These are phyloP conservation scores for Hypocrella siamensis DNA, from an alignment of 2,329 filamentous ascomycete species.

Conservation along the genomic window DNA sequence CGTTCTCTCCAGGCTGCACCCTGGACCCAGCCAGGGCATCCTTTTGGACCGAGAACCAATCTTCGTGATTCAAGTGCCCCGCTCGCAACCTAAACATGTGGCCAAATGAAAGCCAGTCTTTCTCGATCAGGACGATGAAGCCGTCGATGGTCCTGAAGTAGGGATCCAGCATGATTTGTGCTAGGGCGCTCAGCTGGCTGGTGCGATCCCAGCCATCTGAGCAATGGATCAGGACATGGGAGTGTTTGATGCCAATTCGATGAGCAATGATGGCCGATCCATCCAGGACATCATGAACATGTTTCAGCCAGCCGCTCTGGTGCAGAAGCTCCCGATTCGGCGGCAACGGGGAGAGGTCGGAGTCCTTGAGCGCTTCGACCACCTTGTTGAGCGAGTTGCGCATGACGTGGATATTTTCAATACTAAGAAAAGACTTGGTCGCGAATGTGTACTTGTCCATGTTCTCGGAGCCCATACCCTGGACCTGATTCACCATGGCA, in stretches of 20 bases:
- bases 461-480: conserved; percentile 88
- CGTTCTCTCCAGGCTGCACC: conserved; percentile 45
- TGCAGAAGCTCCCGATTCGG: conserved; percentile 68
- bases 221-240: conserved; percentile 91
- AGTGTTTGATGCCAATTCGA: conserved; percentile 82
- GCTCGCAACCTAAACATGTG: conserved; percentile 95
- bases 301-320: conserved; percentile 81
- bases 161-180: conserved; percentile 87
- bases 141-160: conserved; percentile 90
- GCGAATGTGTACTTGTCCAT: conserved; percentile 95
- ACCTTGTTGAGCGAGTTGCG: conserved; percentile 77
- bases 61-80: conserved; percentile 75
- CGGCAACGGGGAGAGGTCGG: conserved; percentile 68
- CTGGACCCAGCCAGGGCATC: conserved; percentile 54
- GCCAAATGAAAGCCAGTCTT: conserved; percentile 95
- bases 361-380: conserved; percentile 80
- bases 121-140: conserved; percentile 88
- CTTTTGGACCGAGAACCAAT: conserved; percentile 83
- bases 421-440: conserved; percentile 81
- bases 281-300: conserved; percentile 71
- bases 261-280: conserved; percentile 73
- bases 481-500: conserved; percentile 83
- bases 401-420: conserved; percentile 99
- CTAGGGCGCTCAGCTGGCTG: conserved; percentile 79
- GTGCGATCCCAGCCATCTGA: conserved; percentile 98